Evolutionary conservation across 2,329 filamentous ascomycete species (phyloP).

Genomic region (Fusarium falciforme): DNA sequence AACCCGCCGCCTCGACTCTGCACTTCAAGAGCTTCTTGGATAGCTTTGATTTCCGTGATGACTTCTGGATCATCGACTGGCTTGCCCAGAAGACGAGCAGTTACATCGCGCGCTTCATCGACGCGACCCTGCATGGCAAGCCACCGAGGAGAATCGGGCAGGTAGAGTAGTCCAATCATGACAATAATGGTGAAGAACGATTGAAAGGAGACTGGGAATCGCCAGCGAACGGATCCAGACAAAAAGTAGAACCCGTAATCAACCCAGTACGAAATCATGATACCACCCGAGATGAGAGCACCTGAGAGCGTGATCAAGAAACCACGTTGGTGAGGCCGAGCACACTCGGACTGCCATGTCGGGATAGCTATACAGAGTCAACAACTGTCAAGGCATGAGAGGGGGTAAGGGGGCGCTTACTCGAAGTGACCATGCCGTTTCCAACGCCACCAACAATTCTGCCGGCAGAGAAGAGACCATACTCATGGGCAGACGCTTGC

Average conservation of each 20-base stretch:
- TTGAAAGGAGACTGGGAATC: conserved; percentile 57
- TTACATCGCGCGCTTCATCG: conserved; percentile 52
- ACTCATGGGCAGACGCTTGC: conserved; percentile 35
- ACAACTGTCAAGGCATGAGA: too few species aligned
- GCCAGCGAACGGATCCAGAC: conserved; percentile 50
- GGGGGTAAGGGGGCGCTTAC: conserved; percentile 25
- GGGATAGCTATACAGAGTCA: conserved; percentile 27
- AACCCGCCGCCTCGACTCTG: conserved; percentile 46
- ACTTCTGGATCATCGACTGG: conserved; percentile 42
- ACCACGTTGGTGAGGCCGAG: conserved; percentile 51
- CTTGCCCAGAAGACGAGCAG: conserved; percentile 38
- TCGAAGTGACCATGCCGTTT: conserved; percentile 58
- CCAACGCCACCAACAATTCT: conserved; percentile 56
- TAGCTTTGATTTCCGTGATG: conserved; percentile 55
- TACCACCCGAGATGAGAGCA: conserved; percentile 50
- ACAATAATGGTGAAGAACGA: conserved; percentile 51
- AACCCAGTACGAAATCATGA: conserved; percentile 46
- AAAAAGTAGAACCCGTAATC: conserved; percentile 50
- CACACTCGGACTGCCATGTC: conserved; percentile 52
- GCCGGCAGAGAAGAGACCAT: conserved; percentile 55
- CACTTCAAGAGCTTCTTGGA: conserved; percentile 48
- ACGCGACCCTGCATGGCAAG: conserved; percentile 50
- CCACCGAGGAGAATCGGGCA: conserved; percentile 57
- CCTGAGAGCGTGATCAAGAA: conserved; percentile 38
- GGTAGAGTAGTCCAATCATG: conserved; percentile 43